Conservation (phyloP, 306 rosid genomes). For the Inga leiocalycina region DNA sequence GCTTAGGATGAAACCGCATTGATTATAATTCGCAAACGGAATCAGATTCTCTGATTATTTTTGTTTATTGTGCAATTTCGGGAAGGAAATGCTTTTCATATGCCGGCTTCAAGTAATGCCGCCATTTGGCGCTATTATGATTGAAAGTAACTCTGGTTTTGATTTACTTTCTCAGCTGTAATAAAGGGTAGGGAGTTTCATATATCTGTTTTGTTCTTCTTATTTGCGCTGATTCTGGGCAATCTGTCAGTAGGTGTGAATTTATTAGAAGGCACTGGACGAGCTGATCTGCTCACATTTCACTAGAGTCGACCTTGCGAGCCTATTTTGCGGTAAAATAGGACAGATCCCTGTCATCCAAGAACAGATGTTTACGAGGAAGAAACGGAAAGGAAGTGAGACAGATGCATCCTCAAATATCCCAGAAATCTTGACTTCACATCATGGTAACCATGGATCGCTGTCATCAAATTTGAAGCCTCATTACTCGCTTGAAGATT, state of each 20-base stretch:
- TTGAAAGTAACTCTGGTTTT: background rate
- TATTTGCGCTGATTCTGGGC: background rate
- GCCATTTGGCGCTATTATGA: slow-evolving; percentile 23
- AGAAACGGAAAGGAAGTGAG: slow-evolving; percentile 93
- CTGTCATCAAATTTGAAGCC: slow-evolving; percentile 61
- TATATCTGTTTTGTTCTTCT: background rate
- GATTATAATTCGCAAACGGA: slow-evolving; percentile 1
- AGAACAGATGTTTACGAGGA: slow-evolving; percentile 72
- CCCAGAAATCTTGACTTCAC: slow-evolving; percentile 42
- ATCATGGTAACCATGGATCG: slow-evolving; percentile 52
- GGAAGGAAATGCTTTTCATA: background rate
- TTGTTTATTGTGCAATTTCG: background rate
- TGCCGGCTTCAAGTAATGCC: slow-evolving; percentile 2
- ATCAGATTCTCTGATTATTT: background rate
- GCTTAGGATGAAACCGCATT: slow-evolving; percentile 2
- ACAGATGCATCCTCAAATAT: slow-evolving; percentile 52
- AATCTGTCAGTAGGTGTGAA: slow-evolving; percentile 15
- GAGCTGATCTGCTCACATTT: slow-evolving; percentile 23
- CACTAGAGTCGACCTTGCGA: slow-evolving; percentile 32
- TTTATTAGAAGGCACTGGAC: slow-evolving; percentile 6
- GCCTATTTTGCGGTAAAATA: slow-evolving; percentile 8
- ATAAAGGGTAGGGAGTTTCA: background rate
- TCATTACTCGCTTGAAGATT: slow-evolving; percentile 84
- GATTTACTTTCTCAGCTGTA: slow-evolving; percentile 10
- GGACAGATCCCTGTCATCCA: slow-evolving; percentile 29